Conservation (phyloP, 306 rosid species). For the Lablab purpureus region DNA sequence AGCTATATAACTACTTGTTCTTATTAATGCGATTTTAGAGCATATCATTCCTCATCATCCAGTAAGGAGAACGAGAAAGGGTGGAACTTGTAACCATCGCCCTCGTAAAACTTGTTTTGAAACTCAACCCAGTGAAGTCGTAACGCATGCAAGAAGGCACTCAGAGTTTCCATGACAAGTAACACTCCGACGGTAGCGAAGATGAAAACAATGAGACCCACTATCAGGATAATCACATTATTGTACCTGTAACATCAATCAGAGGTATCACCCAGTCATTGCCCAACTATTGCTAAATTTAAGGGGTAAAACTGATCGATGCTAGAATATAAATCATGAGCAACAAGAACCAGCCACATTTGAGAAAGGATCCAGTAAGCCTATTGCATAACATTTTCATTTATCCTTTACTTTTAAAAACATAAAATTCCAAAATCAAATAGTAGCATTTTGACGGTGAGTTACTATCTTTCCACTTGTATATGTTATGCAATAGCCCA, state of each 20-base stretch:
- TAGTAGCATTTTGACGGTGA: background rate
- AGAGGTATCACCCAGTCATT: constrained; percentile 10
- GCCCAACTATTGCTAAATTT: background rate
- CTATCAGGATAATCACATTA: constrained; percentile 72
- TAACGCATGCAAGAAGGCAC: constrained; percentile 95
- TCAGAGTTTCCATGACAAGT: constrained; percentile 93
- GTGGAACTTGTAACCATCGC: constrained; percentile 81
- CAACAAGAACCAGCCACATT: constrained; percentile 13
- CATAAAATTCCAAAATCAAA: background rate
- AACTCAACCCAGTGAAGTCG: constrained; percentile 99
- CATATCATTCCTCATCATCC: constrained; percentile 70
- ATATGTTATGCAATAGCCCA: background rate
- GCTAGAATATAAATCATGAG: constrained; percentile 5
- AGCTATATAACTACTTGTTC: constrained; percentile 52
- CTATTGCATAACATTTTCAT: background rate
- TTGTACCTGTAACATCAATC: constrained; percentile 71
- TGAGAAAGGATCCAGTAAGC: background rate
- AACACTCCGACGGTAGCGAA: constrained; percentile 92
- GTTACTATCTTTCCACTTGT: background rate
- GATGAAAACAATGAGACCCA: constrained; percentile 77
- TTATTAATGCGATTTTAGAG: constrained; percentile 29
- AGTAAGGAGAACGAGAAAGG: constrained; percentile 74
- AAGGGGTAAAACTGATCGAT: background rate
- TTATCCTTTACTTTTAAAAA: background rate
- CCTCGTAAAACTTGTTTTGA: constrained; percentile 96